Evolutionary conservation across 441 rosid genomes (phyloP).

Genomic region (Eutrema salsugineum): DNA sequence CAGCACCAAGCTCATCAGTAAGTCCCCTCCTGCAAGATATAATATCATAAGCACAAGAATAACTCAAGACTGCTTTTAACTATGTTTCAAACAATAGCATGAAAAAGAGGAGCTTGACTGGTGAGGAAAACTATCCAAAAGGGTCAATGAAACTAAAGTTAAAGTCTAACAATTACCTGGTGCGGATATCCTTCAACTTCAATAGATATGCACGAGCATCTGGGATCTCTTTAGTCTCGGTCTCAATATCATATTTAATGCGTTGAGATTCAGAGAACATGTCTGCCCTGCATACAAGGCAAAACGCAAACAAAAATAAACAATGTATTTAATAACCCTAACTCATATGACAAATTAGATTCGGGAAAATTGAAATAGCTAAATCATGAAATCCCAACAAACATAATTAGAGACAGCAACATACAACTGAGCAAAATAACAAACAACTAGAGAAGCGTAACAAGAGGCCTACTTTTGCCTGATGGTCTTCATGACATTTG

Average conservation of each 20-base stretch:
- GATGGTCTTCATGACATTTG: slow-evolving; percentile 84
- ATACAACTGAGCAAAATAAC: background rate
- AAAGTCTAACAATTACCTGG: slow-evolving; percentile 41
- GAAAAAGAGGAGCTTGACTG: background rate
- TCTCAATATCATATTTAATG: slow-evolving; percentile 60
- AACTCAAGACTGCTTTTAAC: background rate
- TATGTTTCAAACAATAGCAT: background rate
- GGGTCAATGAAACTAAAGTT: background rate
- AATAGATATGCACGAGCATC: slow-evolving; percentile 87
- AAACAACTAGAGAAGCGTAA: background rate
- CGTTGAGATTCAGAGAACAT: slow-evolving; percentile 83
- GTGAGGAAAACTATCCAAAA: background rate
- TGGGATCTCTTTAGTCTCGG: slow-evolving; percentile 62
- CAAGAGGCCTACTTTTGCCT: slow-evolving; percentile 67
- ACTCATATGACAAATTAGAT: background rate
- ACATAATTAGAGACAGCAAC: background rate
- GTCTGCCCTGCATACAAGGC: slow-evolving; percentile 63
- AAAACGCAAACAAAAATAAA: slow-evolving; percentile 12
- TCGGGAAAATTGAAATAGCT: background rate
- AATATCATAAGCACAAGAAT: background rate
- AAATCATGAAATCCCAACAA: background rate
- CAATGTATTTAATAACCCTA: background rate
- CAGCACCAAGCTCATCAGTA: slow-evolving; percentile 80
- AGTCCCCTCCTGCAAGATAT: slow-evolving; percentile 68
- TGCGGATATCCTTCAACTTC: slow-evolving; percentile 75